A percentile compares a stretch with the other conserved stretches of the same genome.
These are phyloP conservation scores for Aureobasidium sp. DNA, from an alignment of 2,329 filamentous ascomycete species.

Conservation along the genomic window DNA sequence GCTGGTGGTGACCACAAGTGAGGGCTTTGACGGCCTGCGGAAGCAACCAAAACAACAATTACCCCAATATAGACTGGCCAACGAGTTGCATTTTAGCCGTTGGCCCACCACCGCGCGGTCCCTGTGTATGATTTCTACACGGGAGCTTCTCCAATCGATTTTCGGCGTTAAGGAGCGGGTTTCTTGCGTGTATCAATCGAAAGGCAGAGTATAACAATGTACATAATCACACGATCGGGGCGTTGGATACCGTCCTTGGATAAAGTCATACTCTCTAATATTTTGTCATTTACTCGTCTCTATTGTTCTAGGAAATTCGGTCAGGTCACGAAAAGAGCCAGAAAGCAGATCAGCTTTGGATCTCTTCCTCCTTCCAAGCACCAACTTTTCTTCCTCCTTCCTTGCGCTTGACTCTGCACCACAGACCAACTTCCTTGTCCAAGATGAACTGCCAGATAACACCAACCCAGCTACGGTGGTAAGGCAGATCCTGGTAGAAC, in stretches of 20 bases:
- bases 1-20: constrained; percentile 18
- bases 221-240: not conserved
- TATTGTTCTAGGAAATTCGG: not conserved
- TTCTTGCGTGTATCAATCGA: not conserved
- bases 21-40: not conserved
- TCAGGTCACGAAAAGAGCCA: not conserved
- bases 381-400: constrained; percentile 60
- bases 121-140: not conserved
- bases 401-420: constrained; percentile 85
- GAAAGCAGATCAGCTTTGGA: not conserved
- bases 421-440: constrained; percentile 82
- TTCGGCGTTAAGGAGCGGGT: not conserved
- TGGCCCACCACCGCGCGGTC: not conserved
- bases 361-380: constrained; percentile 37
- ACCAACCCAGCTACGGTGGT: constrained; percentile 81
- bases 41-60: not conserved
- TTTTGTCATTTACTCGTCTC: not conserved
- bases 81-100: not conserved
- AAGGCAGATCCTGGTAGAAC: constrained; percentile 83
- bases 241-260: not conserved
- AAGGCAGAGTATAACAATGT: not conserved
- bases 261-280: not conserved
- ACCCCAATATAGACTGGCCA: not conserved
- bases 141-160: not conserved
- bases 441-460: constrained; percentile 94